Base-by-base conservation (phyloP, 106 monocot species). In the Allium cepa region DNA sequence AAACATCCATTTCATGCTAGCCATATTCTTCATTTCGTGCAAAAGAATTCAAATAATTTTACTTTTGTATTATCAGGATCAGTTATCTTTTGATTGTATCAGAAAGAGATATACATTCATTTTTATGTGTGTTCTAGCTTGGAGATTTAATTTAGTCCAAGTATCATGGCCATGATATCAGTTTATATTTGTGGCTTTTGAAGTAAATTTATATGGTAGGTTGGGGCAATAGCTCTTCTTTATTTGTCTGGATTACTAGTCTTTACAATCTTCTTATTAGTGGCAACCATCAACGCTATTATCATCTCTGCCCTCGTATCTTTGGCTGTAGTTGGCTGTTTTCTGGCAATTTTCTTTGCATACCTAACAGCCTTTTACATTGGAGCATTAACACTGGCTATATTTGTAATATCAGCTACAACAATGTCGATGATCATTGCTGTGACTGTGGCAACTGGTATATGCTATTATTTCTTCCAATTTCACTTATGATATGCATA, bases 311-410 rank as follows among this genome's bases (percentile, higher is more conserved):
- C 89, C 18, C 76, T 97, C 12, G 74, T 97, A 74, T 92, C 96
- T 7, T 51, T 97, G 78, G 96, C 96, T n/a, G 92, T 84, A 67
- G 85, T 82, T 71, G 92, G 88, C 59, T 88, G 96, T 17, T 86
- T 85, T 73, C 66, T 97, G 47, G 92, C 92, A 63, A 50, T 97
- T 69, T 97, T 97, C 86, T 97, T 92, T 69, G 76, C 78, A 16
- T 88, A 73, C 66, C 77, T 83, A 14, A 63, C 89, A 10, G 78
- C 80, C 26, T 77, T 89, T 52, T 97, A 97, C 70, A 73, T 97
- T 55, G 92, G 88, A 70, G 86, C 86, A 64, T 50, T 97, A 63
- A 86, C 86, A 22, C 76, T 97, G 73, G 92, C 96, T 12, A 46
- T 77, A 13, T 87, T 97, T 17, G 56, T 70, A 11, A 89, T 95